Conservation (phyloP, 2,329 filamentous ascomycete species). For the Thielaviopsis ethacetica region DNA sequence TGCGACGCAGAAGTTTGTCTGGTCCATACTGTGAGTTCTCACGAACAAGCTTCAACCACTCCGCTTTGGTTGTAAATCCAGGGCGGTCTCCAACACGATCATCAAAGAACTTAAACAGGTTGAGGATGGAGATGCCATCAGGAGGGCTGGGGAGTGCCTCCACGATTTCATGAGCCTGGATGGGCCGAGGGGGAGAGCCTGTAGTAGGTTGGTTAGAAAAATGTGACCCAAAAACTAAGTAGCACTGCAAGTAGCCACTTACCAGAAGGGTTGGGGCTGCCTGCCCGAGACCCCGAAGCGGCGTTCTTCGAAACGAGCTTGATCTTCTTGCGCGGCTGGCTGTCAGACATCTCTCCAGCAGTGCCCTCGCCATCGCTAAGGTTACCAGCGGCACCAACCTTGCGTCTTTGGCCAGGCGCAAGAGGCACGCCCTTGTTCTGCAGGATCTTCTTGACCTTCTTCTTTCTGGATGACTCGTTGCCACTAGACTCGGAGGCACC, state of each 20-base stretch:
- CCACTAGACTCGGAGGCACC: constrained; percentile 82
- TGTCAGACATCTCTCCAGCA: constrained; percentile 49
- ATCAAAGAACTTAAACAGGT: constrained; percentile 37
- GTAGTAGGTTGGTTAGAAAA: constrained; percentile 3
- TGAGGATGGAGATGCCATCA: constrained; percentile 37
- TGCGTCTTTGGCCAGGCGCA: constrained; percentile 25
- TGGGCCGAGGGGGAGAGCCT: constrained; percentile 20
- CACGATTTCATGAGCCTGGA: constrained; percentile 37
- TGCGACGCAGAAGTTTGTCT: constrained; percentile 35
- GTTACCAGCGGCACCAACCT: constrained; percentile 34
- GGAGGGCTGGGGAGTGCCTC: constrained; percentile 32
- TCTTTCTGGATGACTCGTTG: constrained; percentile 73
- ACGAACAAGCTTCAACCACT: constrained; percentile 45
- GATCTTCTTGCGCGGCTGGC: constrained; percentile 29
- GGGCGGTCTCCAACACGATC: constrained; percentile 34
- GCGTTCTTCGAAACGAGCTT: constrained; percentile 36
- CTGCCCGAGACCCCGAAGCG: constrained; percentile 42
- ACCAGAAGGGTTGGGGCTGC: constrained; percentile 36
- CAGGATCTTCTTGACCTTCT: constrained; percentile 41
- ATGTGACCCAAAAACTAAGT: neutral
- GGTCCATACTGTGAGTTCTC: constrained; percentile 34
- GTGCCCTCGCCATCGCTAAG: constrained; percentile 60
- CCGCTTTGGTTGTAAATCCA: constrained; percentile 33
- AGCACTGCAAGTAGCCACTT: constrained; percentile 14
- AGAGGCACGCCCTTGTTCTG: constrained; percentile 28